Base-by-base conservation (phyloP, 768 basidiomycete species). In the Gloeopeniophorella convolvens region DNA sequence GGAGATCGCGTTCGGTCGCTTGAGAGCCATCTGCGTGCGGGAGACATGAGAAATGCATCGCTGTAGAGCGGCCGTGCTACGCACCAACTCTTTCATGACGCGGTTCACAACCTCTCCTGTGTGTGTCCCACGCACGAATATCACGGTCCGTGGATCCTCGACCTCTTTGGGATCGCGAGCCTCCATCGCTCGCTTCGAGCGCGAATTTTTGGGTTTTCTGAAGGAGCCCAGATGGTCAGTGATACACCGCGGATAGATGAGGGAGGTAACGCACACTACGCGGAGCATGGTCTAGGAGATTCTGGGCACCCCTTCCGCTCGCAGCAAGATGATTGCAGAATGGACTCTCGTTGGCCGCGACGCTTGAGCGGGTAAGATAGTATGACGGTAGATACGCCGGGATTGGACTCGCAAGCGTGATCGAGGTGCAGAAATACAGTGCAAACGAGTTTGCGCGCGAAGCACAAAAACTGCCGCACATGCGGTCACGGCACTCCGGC, bases 191-290 rank as follows among this genome's bases (percentile, higher is more conserved):
- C 96, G 78, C 69, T 98, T 99, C 12, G 88, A 87, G 30, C 95
- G 81, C 5, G 96, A 94, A 76, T 95, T 97, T 74, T 88, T 90
- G 18, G 96, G 91, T 73, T 95, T 97, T 62, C 83, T 85, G 45
- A 8, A 32, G 12, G 8, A 48, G 12, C 15, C 42, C 8, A 36
- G 23, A 16, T 12, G 15, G 28, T 24, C 39, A 5, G 16, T 18
- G 26, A 35, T 12, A 12, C 13, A 6, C 12, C 33, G 33, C 33
- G n/a, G n/a, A n/a, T 11, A 40, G 24, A 33, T 1, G 31, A 23
- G 12, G 20, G n/a, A 18, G 30, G 37, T 27, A 12, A 55, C 54
- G 36, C 26, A 55, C 54, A 55, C 32, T 45, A 55, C 54, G 3
- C 54, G 54, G 34, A 55, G 54, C 54, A 55, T 55, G n/a, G 23